Conservation (phyloP, 2,329 filamentous ascomycete genomes). For the Ophioceras dolichostomum region DNA sequence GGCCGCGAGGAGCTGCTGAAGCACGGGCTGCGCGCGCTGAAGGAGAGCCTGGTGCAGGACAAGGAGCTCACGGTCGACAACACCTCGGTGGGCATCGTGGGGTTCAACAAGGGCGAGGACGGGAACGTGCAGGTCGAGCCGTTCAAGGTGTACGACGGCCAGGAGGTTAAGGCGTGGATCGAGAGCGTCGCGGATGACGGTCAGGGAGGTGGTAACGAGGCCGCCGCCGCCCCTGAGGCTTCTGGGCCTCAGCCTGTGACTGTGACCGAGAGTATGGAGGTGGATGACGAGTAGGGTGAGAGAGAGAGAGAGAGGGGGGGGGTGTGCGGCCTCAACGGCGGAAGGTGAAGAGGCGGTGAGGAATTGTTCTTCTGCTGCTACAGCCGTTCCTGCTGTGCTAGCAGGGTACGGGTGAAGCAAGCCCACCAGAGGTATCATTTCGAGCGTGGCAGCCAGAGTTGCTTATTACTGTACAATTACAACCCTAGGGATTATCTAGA, state of each 20-base stretch:
- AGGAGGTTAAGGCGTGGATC: slow-evolving; percentile 76
- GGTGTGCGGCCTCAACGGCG: no score
- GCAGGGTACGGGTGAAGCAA: no score
- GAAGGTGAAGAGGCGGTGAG: no score
- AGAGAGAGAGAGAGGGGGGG: no score
- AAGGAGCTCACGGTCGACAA: slow-evolving; percentile 97
- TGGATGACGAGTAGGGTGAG: no score
- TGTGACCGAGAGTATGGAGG: slow-evolving; percentile 23
- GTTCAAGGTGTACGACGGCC: slow-evolving; percentile 85
- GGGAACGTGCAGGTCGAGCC: slow-evolving; percentile 53
- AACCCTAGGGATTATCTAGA: no score
- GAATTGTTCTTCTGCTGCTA: no score
- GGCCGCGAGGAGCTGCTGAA: slow-evolving; percentile 76
- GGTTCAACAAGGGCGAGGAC: slow-evolving; percentile 35
- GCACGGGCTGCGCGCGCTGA: slow-evolving; percentile 82
- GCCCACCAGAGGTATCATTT: no score
- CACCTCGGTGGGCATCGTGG: slow-evolving; percentile 69
- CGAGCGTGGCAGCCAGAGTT: no score
- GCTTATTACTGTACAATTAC: no score
- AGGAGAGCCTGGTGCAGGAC: slow-evolving; percentile 93
- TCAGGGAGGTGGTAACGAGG: slow-evolving; percentile 31
- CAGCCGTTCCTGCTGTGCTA: no score
- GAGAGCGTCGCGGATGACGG: slow-evolving; percentile 54
- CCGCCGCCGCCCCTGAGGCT: slow-evolving; percentile 23
- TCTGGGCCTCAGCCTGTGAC: no score